Conservation (phyloP, 2,329 filamentous ascomycete species). For the Trichoderma asperellum region DNA sequence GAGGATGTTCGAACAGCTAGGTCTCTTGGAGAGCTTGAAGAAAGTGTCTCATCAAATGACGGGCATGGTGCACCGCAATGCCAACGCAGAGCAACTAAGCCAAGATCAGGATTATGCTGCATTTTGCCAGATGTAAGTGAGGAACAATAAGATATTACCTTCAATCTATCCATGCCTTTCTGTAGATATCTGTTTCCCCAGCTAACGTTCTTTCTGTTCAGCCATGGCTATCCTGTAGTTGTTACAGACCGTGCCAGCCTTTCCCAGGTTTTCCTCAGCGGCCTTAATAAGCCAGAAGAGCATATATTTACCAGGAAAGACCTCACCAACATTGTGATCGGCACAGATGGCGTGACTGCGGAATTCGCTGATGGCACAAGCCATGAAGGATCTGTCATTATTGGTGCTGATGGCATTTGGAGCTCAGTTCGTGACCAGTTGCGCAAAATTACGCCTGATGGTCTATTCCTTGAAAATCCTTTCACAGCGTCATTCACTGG, state of each 20-base stretch:
- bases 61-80: neutral
- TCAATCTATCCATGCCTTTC: no score
- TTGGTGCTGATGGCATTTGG: no score
- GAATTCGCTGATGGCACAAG: slow-evolving; percentile 40
- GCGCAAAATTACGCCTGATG: neutral
- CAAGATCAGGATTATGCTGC: neutral
- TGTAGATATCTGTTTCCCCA: no score
- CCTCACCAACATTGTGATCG: slow-evolving; percentile 33
- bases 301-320: slow-evolving; percentile 37
- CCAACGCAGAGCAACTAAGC: neutral
- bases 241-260: slow-evolving; percentile 45
- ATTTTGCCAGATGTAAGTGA: neutral
- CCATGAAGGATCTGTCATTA: slow-evolving; percentile 40
- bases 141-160: neutral
- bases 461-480: neutral
- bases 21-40: slow-evolving; percentile 29
- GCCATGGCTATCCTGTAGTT: slow-evolving; percentile 34
- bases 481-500: neutral
- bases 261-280: slow-evolving; percentile 39
- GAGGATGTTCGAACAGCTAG: slow-evolving; percentile 41
- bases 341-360: slow-evolving; percentile 37
- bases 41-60: neutral
- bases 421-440: neutral
- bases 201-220: slow-evolving; percentile 14
- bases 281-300: slow-evolving; percentile 35